Conservation (phyloP, 2,329 filamentous ascomycete genomes). For the Cladorrhinum sp. region DNA sequence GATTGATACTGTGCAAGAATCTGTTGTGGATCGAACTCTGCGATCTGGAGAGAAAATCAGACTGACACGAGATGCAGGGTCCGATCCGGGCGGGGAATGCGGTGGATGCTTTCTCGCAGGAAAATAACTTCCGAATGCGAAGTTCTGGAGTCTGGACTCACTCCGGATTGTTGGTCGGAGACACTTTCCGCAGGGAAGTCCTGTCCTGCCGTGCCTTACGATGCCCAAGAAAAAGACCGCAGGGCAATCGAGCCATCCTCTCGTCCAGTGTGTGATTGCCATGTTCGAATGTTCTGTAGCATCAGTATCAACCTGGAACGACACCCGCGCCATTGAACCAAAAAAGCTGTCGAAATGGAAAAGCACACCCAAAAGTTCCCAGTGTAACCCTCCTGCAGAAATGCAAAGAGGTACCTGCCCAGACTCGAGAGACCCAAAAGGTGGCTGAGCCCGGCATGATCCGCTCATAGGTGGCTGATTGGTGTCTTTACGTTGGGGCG, state of each 20-base stretch:
- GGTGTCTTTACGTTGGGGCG: slow-evolving; percentile 22
- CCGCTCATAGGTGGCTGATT: slow-evolving; percentile 18
- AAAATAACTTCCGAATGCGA: not conserved
- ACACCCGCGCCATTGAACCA: not conserved
- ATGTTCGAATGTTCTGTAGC: not conserved
- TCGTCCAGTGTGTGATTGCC: not conserved
- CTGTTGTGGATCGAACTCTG: slow-evolving; percentile 5
- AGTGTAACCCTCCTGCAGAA: not conserved
- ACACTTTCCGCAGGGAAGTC: not conserved
- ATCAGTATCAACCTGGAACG: not conserved
- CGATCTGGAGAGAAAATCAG: not conserved
- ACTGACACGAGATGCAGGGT: not conserved
- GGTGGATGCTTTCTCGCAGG: not conserved
- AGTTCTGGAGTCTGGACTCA: not conserved
- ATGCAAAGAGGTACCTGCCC: not conserved
- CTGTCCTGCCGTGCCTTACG: not conserved
- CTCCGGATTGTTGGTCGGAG: not conserved
- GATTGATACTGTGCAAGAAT: slow-evolving; percentile 9
- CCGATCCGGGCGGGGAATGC: not conserved
- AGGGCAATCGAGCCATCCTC: not conserved
- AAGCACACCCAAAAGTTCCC: slow-evolving; percentile 15
- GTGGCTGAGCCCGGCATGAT: slow-evolving; percentile 24
- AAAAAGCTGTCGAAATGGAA: not conserved
- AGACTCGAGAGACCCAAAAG: slow-evolving; percentile 21
- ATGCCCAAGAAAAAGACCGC: not conserved